Evolutionary conservation across 805 yeast genomes (phyloP), one percentile per base, ranked within the genome.

Genomic region (Starmerella davenportii): DNA sequence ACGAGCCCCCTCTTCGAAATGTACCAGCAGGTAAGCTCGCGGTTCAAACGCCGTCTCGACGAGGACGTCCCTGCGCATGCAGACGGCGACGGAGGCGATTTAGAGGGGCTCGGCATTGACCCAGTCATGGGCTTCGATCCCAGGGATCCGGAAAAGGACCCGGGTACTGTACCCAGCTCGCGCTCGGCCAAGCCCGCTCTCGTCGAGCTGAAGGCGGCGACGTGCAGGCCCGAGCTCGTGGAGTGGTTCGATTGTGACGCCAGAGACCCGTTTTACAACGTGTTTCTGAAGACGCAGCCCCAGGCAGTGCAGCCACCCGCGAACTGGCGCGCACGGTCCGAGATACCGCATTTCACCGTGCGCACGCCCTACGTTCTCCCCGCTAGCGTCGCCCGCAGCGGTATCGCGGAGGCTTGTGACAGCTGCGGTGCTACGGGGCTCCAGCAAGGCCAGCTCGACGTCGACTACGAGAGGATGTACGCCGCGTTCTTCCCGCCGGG

Each of bases 191-290:
- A 76, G 47, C 68, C 81, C 0, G 69, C 90, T 1, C 56, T 87
- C 14, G 72, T 85, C 0, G 62, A 65, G 7, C 60, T 87, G 38
- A 87, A 85, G 53, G 64, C 78, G 1, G 54, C 62, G 18, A 64
- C 79, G 0, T 46, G 58, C 2, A 60, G 61, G 21, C 95, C 96
- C 0, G 81, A 79, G 41, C 52, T 74, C 3, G 76, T 87, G 1
- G 93, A 84, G 46, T 78, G 93, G 92, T 71, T 62, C 49, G 96
- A 90, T 55, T 76, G 74, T 2, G 90, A 85, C 60, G 77, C 95
- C 0, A 65, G 65, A 1, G 87, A 81, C 49, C 94, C 98, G 2
- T 58, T 62, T 35, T 53, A 84, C 17, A 63, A 73, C 13, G 72
- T 79, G 0, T 61, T 66, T 18, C 55, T 87, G 36, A 87, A 85